Evolutionary conservation across 2,329 filamentous ascomycete species (phyloP).

Genomic region (Leptoxyphium fumago): DNA sequence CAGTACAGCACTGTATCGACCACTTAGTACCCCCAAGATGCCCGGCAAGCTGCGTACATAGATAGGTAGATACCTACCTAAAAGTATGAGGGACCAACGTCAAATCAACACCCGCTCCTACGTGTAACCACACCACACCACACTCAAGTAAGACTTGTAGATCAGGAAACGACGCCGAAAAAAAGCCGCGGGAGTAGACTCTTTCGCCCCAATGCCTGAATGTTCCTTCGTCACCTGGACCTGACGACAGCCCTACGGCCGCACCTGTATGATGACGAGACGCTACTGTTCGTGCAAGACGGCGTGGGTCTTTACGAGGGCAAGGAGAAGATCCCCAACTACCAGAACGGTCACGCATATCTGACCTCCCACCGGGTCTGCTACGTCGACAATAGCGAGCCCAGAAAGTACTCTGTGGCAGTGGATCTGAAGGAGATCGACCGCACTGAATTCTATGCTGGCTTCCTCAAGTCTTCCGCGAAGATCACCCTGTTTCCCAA

Average conservation of each 20-base stretch:
- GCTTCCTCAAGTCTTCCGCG: slow-evolving; percentile 86
- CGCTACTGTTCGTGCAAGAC: slow-evolving; percentile 90
- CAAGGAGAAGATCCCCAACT: slow-evolving; percentile 86
- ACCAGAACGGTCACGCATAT: slow-evolving; percentile 93
- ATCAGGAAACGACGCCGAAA: not conserved
- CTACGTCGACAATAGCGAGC: slow-evolving; percentile 82
- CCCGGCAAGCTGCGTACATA: no score
- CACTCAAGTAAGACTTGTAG: not conserved
- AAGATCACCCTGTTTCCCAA: slow-evolving; percentile 87
- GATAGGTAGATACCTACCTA: no score
- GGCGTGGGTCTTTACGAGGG: slow-evolving; percentile 95
- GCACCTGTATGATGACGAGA: slow-evolving; percentile 82
- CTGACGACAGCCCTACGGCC: slow-evolving; percentile 92
- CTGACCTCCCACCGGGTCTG: slow-evolving; percentile 89
- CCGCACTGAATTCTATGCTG: slow-evolving; percentile 76
- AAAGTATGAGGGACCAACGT: no score
- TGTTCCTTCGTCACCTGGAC: slow-evolving; percentile 94
- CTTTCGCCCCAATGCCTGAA: slow-evolving; percentile 42
- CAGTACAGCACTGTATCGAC: no score
- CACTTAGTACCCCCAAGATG: no score
- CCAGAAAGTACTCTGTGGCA: slow-evolving; percentile 68
- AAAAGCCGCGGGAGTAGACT: not conserved
- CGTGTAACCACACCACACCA: not conserved
- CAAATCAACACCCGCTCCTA: slow-evolving; percentile 10
- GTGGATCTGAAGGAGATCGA: slow-evolving; percentile 86